These are phyloP conservation scores for Barnettozyma populi DNA, from an alignment of 805 yeast genomes.

Conservation along the genomic window DNA sequence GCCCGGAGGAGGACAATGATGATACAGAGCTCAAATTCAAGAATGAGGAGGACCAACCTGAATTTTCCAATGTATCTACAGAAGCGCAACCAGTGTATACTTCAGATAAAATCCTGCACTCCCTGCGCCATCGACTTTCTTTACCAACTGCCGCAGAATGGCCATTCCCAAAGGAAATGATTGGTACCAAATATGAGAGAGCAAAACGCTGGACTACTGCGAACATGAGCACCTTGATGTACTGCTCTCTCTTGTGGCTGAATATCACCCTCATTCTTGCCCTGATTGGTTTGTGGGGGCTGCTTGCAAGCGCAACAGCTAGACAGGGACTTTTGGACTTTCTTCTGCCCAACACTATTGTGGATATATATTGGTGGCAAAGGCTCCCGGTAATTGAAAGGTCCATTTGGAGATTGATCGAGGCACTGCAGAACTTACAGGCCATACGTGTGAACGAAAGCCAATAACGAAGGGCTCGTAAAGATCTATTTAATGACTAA, in stretches of 20 bases:
- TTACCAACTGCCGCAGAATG: neutral
- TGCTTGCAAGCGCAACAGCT: neutral
- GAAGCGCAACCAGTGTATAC: neutral
- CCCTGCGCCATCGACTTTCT: neutral
- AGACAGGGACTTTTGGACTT: neutral
- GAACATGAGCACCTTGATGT: neutral
- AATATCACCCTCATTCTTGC: neutral
- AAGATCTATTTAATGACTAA: neutral
- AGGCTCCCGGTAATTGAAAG: conserved; percentile 10
- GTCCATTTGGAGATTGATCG: conserved; percentile 16
- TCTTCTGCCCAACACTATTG: conserved; percentile 10
- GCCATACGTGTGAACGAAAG: neutral
- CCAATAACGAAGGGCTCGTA: neutral
- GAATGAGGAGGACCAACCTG: neutral
- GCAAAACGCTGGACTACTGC: neutral
- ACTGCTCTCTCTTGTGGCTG: neutral
- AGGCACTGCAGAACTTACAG: conserved; percentile 7
- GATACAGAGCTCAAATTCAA: neutral
- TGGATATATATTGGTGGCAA: conserved; percentile 23
- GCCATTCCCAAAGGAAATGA: neutral
- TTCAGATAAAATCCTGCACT: neutral
- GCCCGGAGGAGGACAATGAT: neutral
- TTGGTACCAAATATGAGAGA: neutral
- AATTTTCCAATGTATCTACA: neutral
- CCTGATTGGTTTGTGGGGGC: neutral